Evolutionary conservation across 2,329 filamentous ascomycete genomes (phyloP).

Genomic region (Phialophora macrospora): DNA sequence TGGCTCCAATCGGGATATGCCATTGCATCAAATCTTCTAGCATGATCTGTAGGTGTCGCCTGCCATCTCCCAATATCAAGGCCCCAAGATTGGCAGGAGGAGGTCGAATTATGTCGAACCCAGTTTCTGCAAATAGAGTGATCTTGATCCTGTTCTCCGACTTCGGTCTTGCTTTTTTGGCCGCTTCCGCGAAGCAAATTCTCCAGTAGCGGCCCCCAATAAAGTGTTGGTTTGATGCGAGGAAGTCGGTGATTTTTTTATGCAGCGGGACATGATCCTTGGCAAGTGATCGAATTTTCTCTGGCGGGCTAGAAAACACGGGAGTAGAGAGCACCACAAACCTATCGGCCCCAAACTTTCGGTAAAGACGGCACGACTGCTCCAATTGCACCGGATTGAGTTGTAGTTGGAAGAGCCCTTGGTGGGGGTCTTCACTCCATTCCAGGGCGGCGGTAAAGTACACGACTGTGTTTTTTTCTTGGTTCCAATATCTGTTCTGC

Average conservation of each 20-base stretch:
- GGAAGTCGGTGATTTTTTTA: slow-evolving; percentile 48
- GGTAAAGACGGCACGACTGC: slow-evolving; percentile 51
- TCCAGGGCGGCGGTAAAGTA: slow-evolving; percentile 49
- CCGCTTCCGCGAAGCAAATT: slow-evolving; percentile 52
- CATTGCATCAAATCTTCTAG: slow-evolving; percentile 51
- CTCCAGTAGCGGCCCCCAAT: slow-evolving; percentile 53
- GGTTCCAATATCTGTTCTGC: slow-evolving; percentile 22
- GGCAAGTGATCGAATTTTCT: slow-evolving; percentile 14
- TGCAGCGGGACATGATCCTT: slow-evolving; percentile 37
- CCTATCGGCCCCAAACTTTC: slow-evolving; percentile 54
- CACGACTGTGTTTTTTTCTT: slow-evolving; percentile 43
- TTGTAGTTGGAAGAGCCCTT: slow-evolving; percentile 46
- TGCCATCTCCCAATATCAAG: not conserved
- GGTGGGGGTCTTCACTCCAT: slow-evolving; percentile 44
- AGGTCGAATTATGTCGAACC: slow-evolving; percentile 41
- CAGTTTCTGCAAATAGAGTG: slow-evolving; percentile 52
- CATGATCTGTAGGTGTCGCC: slow-evolving; percentile 42
- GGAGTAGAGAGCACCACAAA: slow-evolving; percentile 51
- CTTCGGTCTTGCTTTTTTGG: slow-evolving; percentile 40
- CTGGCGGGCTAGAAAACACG: slow-evolving; percentile 27
- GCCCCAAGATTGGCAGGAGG: not conserved
- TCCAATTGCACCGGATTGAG: slow-evolving; percentile 51
- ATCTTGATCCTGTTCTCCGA: slow-evolving; percentile 41
- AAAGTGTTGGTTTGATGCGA: slow-evolving; percentile 46
- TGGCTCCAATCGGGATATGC: slow-evolving; percentile 49